Percentiles rank a stretch among this genome's conserved stretches.
phyloP scores from a whole-genome alignment of 169 alveolate genomes.

The Plasmodium knowlesi region DNA sequence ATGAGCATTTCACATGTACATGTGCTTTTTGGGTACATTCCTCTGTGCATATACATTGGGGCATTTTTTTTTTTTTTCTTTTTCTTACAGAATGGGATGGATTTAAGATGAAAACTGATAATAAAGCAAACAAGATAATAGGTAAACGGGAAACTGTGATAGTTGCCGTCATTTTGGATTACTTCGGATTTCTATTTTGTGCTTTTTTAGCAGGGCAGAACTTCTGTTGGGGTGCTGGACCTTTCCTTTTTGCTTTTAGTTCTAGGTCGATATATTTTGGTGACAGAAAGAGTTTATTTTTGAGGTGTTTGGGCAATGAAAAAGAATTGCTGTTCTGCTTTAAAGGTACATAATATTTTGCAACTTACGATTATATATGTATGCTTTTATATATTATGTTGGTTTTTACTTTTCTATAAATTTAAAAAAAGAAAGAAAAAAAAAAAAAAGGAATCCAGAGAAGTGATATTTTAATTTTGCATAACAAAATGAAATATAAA shows the following conservation, averaged over 20 bases:
- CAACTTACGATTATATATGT: not conserved
- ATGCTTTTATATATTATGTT: not conserved
- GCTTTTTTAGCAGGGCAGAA: not conserved
- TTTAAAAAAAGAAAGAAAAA: not conserved
- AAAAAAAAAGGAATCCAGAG: not conserved
- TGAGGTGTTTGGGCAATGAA: not conserved
- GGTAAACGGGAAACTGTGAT: not conserved
- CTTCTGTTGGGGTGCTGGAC: not conserved
- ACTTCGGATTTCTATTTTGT: not conserved
- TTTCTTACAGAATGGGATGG: not conserved
- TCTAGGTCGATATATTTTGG: not conserved
- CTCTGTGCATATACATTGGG: not conserved
- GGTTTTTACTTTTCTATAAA: not conserved
- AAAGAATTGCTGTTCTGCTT: not conserved
- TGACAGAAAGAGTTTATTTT: not conserved
- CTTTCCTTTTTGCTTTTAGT: not conserved
- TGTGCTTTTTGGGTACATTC: not conserved
- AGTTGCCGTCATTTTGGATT: not conserved
- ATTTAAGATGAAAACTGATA: not conserved
- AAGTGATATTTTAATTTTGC: not conserved
- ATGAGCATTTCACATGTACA: not conserved
- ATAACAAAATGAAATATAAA: too few species aligned
- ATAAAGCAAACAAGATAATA: not conserved
- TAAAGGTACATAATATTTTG: not conserved
- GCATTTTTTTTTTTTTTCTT: not conserved